Evolutionary conservation across 192 early-diverging fungal genomes (phyloP).

Genomic region (Entrophospora sp.): DNA sequence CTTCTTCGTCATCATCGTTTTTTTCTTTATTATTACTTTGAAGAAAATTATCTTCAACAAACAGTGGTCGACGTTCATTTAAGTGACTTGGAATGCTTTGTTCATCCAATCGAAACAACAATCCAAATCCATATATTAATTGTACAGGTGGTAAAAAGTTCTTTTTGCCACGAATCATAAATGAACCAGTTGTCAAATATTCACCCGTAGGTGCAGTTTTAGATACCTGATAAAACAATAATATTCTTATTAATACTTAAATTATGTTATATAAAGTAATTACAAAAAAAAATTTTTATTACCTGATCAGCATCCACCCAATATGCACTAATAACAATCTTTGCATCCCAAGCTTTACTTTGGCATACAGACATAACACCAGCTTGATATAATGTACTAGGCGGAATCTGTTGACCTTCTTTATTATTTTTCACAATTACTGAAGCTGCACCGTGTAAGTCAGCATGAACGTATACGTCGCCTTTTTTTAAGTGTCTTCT

Average conservation of each 20-base stretch:
- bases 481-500: slow-evolving; percentile 57
- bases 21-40: too few relatives aligned
- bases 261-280: background rate
- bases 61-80: slow-evolving; percentile 51
- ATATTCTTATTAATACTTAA: background rate
- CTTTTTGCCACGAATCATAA: slow-evolving; percentile 94
- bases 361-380: slow-evolving; percentile 92
- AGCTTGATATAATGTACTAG: slow-evolving; percentile 87
- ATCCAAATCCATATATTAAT: slow-evolving; percentile 93
- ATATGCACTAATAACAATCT: slow-evolving; percentile 89
- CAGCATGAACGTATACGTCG: slow-evolving; percentile 89
- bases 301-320: slow-evolving; percentile 83
- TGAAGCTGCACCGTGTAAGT: slow-evolving; percentile 84
- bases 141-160: slow-evolving; percentile 89
- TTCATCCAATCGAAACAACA: slow-evolving; percentile 86
- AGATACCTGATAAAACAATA: slow-evolving; percentile 41
- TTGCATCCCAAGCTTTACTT: slow-evolving; percentile 94
- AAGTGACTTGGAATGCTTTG: slow-evolving; percentile 67
- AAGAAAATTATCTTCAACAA: slow-evolving; percentile 27
- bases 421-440: slow-evolving; percentile 82
- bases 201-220: slow-evolving; percentile 90
- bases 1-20: background rate
- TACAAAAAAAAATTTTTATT: too few relatives aligned
- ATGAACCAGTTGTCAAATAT: slow-evolving; percentile 80
- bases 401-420: slow-evolving; percentile 59